Evolutionary conservation across 352 stramenopile species (phyloP).

Genomic region (Pelagophyceae sp.): DNA sequence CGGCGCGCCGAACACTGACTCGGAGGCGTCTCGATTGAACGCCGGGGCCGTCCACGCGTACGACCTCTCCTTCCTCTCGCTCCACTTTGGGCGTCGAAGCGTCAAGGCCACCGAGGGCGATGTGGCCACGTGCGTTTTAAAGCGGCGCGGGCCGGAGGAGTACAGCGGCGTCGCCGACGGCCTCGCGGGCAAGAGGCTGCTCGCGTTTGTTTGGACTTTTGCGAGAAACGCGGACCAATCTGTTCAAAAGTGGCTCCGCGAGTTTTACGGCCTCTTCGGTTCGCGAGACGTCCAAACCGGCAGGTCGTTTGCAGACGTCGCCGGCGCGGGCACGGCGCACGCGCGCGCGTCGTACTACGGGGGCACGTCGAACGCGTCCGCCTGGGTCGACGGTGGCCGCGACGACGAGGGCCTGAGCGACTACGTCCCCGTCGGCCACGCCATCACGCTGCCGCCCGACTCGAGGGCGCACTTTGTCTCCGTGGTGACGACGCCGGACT

Average conservation of each 20-base stretch:
- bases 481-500: constrained; percentile 74
- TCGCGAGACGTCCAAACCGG: constrained; percentile 36
- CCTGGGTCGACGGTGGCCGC: constrained; percentile 53
- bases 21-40: constrained; percentile 68
- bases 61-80: constrained; percentile 73
- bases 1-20: constrained; percentile 80
- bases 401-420: constrained; percentile 77
- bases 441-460: constrained; percentile 42
- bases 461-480: constrained; percentile 50
- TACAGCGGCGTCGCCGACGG: constrained; percentile 8
- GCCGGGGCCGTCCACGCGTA: constrained; percentile 78
- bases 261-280: constrained; percentile 44
- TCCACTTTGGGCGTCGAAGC: constrained; percentile 51
- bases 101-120: constrained; percentile 75
- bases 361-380: constrained; percentile 53
- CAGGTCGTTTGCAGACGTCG: constrained; percentile 51
- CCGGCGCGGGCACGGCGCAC: constrained; percentile 69
- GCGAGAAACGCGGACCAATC: constrained; percentile 56
- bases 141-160: constrained; percentile 22
- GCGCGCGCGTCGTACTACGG: constrained; percentile 78
- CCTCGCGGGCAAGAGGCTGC: constrained; percentile 3
- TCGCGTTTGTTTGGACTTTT: constrained; percentile 41
- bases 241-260: constrained; percentile 53
- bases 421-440: constrained; percentile 58
- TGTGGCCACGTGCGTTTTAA: constrained; percentile 58